Evolutionary conservation across 768 basidiomycete genomes (phyloP), one percentile per base, ranked within the genome.

Genomic region (Fibroporia radiculosa): DNA sequence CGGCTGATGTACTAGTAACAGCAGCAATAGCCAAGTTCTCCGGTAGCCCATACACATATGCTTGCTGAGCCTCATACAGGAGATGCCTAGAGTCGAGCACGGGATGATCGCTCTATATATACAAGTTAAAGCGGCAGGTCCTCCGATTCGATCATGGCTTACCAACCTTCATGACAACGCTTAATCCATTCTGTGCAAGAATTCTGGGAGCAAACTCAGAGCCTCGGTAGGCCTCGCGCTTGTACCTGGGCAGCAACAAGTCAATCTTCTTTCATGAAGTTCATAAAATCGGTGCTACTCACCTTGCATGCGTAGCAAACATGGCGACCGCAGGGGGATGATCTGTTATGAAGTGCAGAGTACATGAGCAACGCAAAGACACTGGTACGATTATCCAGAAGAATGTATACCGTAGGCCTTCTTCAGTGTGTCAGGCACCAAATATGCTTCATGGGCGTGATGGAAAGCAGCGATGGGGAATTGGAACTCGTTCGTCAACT

Each of bases 401-500:
- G 19, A 10, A 14, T 1, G 35, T 40, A n/a, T 18, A 54, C 52
- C 58, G 23, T 72, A 92, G 50, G 82, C 78, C 60, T 75, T 69
- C 62, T 90, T 93, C 47, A 97, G 65, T 3, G 84, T 64, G 22
- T 80, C 78, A 1, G 92, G 89, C 16, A 93, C 84, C n/a, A 96
- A 73, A 63, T 89, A 96, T 1, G 90, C 78, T 61, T 93, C 91
- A 47, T 89, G 82, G 7, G 91, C 93, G 57, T 88, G 84, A 56
- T 93, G 89, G 58, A 93, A 80, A 8, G 87, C 83, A 6, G 84
- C 77, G 20, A 92, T 71, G 2, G 79, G 73, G 57, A 91, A 92
- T 56, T 89, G 66, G 71, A 93, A 97, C 62, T 96, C 92, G 58
- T 93, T 88, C 31, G 88, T 80, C 36, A 96, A 71, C 78, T 92